These are phyloP conservation scores for Chlorella variabilis DNA, from an alignment of 163 green algal genomes.

Conservation along the genomic window DNA sequence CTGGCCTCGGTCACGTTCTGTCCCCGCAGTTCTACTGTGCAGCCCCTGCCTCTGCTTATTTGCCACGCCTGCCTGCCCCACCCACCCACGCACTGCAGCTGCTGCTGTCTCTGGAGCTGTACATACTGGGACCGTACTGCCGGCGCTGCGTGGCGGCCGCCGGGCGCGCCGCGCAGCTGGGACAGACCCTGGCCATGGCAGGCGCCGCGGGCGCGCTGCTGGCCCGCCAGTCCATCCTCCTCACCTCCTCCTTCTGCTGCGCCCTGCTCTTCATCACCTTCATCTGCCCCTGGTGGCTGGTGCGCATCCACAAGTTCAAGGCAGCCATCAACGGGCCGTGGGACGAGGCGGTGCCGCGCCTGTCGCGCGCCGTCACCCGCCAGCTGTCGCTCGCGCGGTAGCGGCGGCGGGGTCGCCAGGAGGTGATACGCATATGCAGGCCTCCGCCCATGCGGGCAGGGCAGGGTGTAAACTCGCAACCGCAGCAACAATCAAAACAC, in stretches of 20 bases:
- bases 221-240: conserved; percentile 29
- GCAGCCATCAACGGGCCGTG: conserved; percentile 88
- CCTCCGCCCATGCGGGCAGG: too few relatives aligned
- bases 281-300: conserved; percentile 75
- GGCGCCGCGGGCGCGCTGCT: conserved; percentile 48
- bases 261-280: conserved; percentile 54
- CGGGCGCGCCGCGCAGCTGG: conserved; percentile 44
- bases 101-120: conserved; percentile 37
- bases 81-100: too few relatives aligned
- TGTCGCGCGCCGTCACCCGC: conserved; percentile 13
- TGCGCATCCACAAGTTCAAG: conserved; percentile 88
- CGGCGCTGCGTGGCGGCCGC: conserved; percentile 7
- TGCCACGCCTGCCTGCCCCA: too few relatives aligned
- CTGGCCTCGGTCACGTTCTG: too few relatives aligned
- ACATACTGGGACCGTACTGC: conserved; percentile 33
- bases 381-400: conserved; percentile 20
- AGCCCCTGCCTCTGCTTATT: too few relatives aligned
- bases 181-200: conserved; percentile 51
- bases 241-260: conserved; percentile 40
- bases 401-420: too few relatives aligned
- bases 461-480: too few relatives aligned
- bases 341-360: conserved; percentile 84
- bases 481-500: too few relatives aligned
- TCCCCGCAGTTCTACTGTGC: too few relatives aligned
- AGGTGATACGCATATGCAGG: too few relatives aligned